Percentiles rank a stretch among this genome's conserved stretches.
These are phyloP conservation scores for Populus hybrid DNA, from an alignment of 441 rosid genomes.

Conservation along the genomic window DNA sequence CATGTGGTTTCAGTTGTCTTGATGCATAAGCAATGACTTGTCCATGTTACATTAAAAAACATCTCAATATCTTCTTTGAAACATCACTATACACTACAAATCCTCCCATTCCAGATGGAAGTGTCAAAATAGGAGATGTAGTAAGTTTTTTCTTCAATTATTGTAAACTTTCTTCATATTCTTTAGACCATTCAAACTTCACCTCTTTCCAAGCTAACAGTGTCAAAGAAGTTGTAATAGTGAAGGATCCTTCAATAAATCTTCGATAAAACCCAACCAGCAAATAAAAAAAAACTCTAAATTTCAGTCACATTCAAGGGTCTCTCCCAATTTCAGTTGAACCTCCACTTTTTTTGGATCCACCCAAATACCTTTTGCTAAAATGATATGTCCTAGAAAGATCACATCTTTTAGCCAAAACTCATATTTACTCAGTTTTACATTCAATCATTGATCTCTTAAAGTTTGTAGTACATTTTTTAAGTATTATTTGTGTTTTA, in stretches of 20 bases:
- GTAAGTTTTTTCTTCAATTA: no score
- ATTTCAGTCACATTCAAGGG: background rate
- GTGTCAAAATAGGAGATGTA: no score
- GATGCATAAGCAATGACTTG: background rate
- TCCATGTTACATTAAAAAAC: background rate
- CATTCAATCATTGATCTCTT: background rate
- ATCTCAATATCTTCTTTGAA: background rate
- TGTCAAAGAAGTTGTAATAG: no score
- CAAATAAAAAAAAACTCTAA: no score
- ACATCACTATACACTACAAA: background rate
- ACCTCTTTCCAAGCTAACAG: no score
- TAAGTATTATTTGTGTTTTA: background rate
- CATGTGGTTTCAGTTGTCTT: background rate
- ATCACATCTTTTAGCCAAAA: background rate
- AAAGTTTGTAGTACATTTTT: background rate
- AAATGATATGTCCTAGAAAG: background rate
- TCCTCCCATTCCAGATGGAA: no score
- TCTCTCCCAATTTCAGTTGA: background rate
- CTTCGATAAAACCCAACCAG: no score
- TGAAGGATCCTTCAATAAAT: no score
- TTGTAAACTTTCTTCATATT: no score
- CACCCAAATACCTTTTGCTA: background rate
- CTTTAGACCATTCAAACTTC: no score
- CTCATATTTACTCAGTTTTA: background rate
- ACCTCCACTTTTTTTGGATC: background rate